Evolutionary conservation across 2,329 filamentous ascomycete genomes (phyloP).

Genomic region (Sphaerulina musiva): DNA sequence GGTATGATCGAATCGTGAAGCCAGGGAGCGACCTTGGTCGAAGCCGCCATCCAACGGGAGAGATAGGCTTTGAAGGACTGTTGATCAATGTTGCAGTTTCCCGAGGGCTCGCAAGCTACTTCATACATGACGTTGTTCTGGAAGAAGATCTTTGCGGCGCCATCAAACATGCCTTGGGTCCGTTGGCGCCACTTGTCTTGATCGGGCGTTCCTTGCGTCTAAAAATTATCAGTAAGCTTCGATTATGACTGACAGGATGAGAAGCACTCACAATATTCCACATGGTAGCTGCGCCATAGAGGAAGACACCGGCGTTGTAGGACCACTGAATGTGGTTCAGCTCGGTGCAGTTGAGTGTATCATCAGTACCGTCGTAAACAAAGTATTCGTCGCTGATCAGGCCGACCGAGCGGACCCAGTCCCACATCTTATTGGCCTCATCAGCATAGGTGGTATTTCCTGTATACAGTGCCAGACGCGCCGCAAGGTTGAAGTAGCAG

Average conservation of each 20-base stretch:
- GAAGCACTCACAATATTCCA: conserved; percentile 39
- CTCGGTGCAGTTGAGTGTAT: conserved; percentile 40
- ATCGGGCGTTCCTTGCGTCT: conserved; percentile 22
- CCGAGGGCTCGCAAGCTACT: conserved; percentile 39
- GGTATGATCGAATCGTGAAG: conserved; percentile 47
- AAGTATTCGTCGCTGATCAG: conserved; percentile 48
- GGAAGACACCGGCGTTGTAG: conserved; percentile 43
- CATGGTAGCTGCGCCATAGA: conserved; percentile 43
- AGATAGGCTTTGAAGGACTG: conserved; percentile 46
- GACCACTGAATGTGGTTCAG: conserved; percentile 43
- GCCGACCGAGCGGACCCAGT: conserved; percentile 41
- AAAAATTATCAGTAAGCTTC: neutral
- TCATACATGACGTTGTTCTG: conserved; percentile 40
- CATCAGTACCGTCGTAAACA: conserved; percentile 43
- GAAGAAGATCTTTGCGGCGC: conserved; percentile 37
- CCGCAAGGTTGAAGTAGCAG: conserved; percentile 47
- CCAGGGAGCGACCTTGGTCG: conserved; percentile 54
- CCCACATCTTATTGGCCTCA: conserved; percentile 47
- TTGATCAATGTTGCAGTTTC: conserved; percentile 43
- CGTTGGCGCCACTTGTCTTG: conserved; percentile 22
- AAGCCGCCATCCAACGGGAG: conserved; percentile 46
- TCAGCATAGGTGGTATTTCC: conserved; percentile 53
- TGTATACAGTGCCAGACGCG: conserved; percentile 39
- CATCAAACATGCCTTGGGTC: conserved; percentile 24
- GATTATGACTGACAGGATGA: too few species aligned